phyloP scores from a whole-genome alignment of 2,329 filamentous ascomycete species.

The Arthroderma uncinatum region DNA sequence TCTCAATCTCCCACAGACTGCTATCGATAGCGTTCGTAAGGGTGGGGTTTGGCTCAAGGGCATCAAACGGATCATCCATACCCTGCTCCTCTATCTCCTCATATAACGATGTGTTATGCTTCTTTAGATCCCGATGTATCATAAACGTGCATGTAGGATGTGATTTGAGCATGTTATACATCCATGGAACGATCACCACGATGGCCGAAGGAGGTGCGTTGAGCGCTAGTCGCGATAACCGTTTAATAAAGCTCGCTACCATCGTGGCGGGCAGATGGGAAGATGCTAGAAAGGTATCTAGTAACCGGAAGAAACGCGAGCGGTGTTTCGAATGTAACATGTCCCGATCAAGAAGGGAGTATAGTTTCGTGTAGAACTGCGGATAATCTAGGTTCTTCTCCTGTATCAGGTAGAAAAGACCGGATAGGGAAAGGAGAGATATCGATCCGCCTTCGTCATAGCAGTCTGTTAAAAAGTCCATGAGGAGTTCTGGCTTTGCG shows the following conservation, averaged over 20 bases:
- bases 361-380: slow-evolving; percentile 84
- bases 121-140: slow-evolving; percentile 59
- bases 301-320: slow-evolving; percentile 79
- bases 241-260: slow-evolving; percentile 92
- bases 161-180: slow-evolving; percentile 84
- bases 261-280: slow-evolving; percentile 84
- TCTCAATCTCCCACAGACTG: slow-evolving; percentile 88
- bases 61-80: slow-evolving; percentile 65
- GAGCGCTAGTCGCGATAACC: slow-evolving; percentile 73
- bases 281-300: slow-evolving; percentile 82
- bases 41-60: slow-evolving; percentile 69
- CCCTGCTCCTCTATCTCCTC: slow-evolving; percentile 50
- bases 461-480: slow-evolving; percentile 93
- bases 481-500: slow-evolving; percentile 71
- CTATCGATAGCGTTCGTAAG: slow-evolving; percentile 80
- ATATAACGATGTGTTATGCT: slow-evolving; percentile 2
- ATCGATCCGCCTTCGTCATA: slow-evolving; percentile 79
- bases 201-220: slow-evolving; percentile 81
- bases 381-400: slow-evolving; percentile 94
- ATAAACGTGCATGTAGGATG: slow-evolving; percentile 92
- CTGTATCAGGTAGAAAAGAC: slow-evolving; percentile 88
- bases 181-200: slow-evolving; percentile 79
- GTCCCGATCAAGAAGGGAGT: slow-evolving; percentile 75
- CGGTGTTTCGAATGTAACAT: slow-evolving; percentile 90
- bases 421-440: slow-evolving; percentile 77